Base-by-base conservation (phyloP, 2,329 filamentous ascomycete genomes). In the Neonectria hederae region DNA sequence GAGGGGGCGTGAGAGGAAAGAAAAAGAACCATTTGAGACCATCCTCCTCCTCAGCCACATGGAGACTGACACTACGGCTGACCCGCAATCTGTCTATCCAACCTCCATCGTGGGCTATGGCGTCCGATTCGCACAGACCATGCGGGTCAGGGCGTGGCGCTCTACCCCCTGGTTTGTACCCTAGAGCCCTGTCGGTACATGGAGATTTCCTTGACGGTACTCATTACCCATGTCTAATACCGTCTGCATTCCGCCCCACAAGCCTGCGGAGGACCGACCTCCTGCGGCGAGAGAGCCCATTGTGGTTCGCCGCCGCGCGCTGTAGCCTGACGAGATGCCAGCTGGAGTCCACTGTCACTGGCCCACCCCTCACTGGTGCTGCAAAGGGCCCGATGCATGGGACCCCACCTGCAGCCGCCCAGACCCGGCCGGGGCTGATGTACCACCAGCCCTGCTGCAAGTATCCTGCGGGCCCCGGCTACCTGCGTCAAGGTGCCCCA, bases 391-490 rank as follows among this genome's bases (percentile, higher is more conserved):
- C 58, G 62, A 51, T 67, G 48, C 55, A 65, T 55, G 32, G 32
- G 54, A 45, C 58, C 46, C 59, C 62, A 60, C 62, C 51, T 51
- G 59, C 54, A 67, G 43, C 56, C 52, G 56, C 52, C 55, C 40
- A 46, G 52, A 43, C 45, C 35, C 38, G 38, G 46, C 57, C 35
- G 54, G 55, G 55, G 65, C 55, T 53, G 19, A 63, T 61, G 65
- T 67, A 67, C 49, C 53, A 52, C 65, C 54, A 70, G 66, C 69
- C 69, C 65, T 72, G 64, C 68, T 61, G 45, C 21, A 68, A 49
- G 69, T 69, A 51, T 52, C 61, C 54, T 63, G 62, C 35, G 40
- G 46, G 21, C 55, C 17, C 43, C 57, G 48, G 55, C 32, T 69
- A 66, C 69, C 40, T 54, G 32, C 59, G 28, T 38, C 55, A 10